phyloP scores from a whole-genome alignment of 225 moss, liverwort and hornwort genomes.

The Bryoerythrophyllum caledonicum region DNA sequence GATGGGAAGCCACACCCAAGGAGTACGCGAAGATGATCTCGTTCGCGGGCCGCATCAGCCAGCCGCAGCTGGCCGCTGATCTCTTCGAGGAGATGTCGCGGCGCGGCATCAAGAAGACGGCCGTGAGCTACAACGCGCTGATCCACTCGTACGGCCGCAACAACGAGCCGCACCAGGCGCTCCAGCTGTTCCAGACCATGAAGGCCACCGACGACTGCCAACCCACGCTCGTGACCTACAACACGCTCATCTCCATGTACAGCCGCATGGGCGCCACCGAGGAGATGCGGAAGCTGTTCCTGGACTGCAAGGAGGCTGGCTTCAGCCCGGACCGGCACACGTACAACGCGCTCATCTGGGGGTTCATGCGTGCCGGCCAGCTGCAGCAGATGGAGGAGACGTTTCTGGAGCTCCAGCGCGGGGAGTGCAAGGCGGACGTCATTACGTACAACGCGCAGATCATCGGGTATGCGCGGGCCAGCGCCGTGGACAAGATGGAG shows the following conservation, averaged over 20 bases:
- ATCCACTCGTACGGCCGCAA: constrained; percentile 92
- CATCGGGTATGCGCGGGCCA: constrained; percentile 76
- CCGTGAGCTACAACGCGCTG: constrained; percentile 81
- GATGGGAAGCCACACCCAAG: constrained; percentile 69
- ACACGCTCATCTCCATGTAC: constrained; percentile 96
- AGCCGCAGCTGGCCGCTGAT: constrained; percentile 66
- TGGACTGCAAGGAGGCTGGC: constrained; percentile 69
- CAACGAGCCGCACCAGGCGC: constrained; percentile 59
- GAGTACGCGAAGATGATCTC: constrained; percentile 99
- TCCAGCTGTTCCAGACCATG: constrained; percentile 77
- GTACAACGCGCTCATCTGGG: constrained; percentile 94
- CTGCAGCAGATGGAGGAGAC: constrained; percentile 76
- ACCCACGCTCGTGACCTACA: constrained; percentile 93
- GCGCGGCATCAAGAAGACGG: constrained; percentile 67
- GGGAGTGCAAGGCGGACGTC: constrained; percentile 82
- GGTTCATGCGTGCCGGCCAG: constrained; percentile 81
- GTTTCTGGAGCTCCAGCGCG: constrained; percentile 59
- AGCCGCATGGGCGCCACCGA: constrained; percentile 68
- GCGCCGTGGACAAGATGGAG: constrained; percentile 75
- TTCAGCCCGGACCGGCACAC: constrained; percentile 91
- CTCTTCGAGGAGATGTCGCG: constrained; percentile 80
- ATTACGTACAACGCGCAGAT: constrained; percentile 95
- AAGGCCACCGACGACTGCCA: constrained; percentile 70
- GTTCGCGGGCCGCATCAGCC: constrained; percentile 77
- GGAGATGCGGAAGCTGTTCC: constrained; percentile 70